Base-by-base conservation (phyloP, 768 basidiomycete genomes). In the Boletus vermiculosoides region DNA sequence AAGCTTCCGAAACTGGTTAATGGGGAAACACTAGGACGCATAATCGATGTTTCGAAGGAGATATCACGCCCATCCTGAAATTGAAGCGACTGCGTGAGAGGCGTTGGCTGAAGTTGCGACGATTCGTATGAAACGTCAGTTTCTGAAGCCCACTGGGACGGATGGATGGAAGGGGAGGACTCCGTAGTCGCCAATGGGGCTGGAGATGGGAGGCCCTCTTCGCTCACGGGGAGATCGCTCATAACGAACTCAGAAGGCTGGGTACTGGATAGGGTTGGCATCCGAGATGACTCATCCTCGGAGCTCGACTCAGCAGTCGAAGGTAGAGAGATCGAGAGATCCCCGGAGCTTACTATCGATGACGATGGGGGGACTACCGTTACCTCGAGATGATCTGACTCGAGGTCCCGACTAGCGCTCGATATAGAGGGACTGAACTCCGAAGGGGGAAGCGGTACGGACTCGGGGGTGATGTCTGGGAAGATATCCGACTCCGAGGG, bases 121-220 rank as follows among this genome's bases (percentile, higher is more conserved):
- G 91, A 91, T 22, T 92, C 90, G 59, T 87, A 92, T 0, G 90
- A 87, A 11, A 77, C 66, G 52, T 89, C 84, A 0, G 85, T 86
- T 63, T 84, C 85, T 3, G 78, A 68, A 3, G 80, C 83, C 86
- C 88, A 92, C 25, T 76, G 62, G 44, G 79, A 76, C 54, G 73
- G 72, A 46, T 73, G 69, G 56, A 80, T 58, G 40, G 78, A 72
- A 50, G 78, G 64, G 50, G 73, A 58, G 65, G 78, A 58, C 73
- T 80, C 20, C 68, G 67, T 61, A n/a, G 58, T 67, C 10, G 60
- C 63, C 57, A 67, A 73, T 20, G 78, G 76, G 1, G 67, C 66
- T 4, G 73, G 71, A 3, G 74, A 74, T 15, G 66, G 68, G 5
- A 73, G 5, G 39, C 71, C 41, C n/a, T 56, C 58, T 71, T 63